Percentiles rank a stretch among this genome's conserved stretches.
Evolutionary conservation across 1,284 basidiomycete species (phyloP).

Genomic region (Ceratorhiza oryzae-sativae): DNA sequence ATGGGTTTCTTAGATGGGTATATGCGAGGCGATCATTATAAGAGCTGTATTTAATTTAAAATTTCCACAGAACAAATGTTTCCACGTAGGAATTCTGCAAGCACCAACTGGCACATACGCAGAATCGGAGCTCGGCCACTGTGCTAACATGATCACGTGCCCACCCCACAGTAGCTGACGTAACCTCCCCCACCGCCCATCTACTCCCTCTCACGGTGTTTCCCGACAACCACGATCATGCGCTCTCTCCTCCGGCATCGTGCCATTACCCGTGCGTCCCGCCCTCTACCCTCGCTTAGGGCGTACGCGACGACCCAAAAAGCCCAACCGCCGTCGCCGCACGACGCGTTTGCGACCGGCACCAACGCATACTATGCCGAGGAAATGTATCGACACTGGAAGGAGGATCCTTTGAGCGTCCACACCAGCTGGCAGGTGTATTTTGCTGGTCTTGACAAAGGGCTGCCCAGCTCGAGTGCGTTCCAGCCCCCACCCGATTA

Average conservation of each 20-base stretch:
- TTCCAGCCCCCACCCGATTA: conserved; percentile 84
- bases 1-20: no score
- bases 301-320: conserved; percentile 41
- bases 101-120: no score
- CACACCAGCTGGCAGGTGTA: conserved; percentile 96
- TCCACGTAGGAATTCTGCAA: no score
- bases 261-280: conserved; percentile 15
- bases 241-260: conserved; percentile 34
- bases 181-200: background rate
- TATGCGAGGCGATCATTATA: no score
- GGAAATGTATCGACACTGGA: conserved; percentile 94
- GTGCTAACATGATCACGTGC: no score
- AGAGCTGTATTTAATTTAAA: no score
- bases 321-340: conserved; percentile 50
- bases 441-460: conserved; percentile 92
- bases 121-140: no score
- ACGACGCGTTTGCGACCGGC: conserved; percentile 80
- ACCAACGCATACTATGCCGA: conserved; percentile 96
- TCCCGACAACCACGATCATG: conserved; percentile 23
- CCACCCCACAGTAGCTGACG: no score
- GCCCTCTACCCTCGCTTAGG: conserved; percentile 3
- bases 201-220: conserved; percentile 11
- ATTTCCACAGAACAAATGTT: no score
- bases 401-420: conserved; percentile 88
- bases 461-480: conserved; percentile 81